Evolutionary conservation across 768 basidiomycete species (phyloP).

Genomic region (Ephemerocybe angulata): DNA sequence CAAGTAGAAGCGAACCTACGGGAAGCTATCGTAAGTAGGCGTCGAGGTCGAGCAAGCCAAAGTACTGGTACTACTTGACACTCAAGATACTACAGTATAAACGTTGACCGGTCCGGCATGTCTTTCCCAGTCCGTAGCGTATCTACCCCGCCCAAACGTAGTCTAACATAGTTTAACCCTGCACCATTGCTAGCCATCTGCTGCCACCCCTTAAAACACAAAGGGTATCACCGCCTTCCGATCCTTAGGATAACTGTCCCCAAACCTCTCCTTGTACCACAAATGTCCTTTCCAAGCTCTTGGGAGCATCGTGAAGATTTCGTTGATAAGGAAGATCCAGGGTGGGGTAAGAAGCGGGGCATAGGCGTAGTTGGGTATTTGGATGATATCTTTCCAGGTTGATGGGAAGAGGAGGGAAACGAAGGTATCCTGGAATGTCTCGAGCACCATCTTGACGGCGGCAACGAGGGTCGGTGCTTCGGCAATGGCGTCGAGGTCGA

Average conservation of each 20-base stretch:
- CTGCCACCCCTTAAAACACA: slow-evolving; percentile 52
- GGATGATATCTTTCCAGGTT: slow-evolving; percentile 15
- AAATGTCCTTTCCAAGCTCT: slow-evolving; percentile 75
- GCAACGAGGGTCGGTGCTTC: neutral
- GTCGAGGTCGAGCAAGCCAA: too few relatives aligned
- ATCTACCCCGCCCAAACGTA: too few relatives aligned
- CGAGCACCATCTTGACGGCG: slow-evolving; percentile 3
- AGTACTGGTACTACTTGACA: too few relatives aligned
- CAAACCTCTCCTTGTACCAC: slow-evolving; percentile 83
- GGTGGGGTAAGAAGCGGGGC: slow-evolving; percentile 59
- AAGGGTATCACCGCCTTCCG: slow-evolving; percentile 80
- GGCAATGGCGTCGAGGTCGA: slow-evolving; percentile 18
- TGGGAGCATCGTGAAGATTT: slow-evolving; percentile 76
- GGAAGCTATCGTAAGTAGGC: too few relatives aligned
- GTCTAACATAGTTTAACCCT: too few relatives aligned
- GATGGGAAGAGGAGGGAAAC: slow-evolving; percentile 17
- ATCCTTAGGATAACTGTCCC: slow-evolving; percentile 69
- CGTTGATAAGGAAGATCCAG: slow-evolving; percentile 73
- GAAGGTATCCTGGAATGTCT: slow-evolving; percentile 9
- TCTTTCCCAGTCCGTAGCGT: too few relatives aligned
- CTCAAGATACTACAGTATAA: too few relatives aligned
- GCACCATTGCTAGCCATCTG: too few relatives aligned
- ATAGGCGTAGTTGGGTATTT: slow-evolving; percentile 30
- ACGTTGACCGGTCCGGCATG: too few relatives aligned
- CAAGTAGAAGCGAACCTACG: too few relatives aligned